Percentiles rank a stretch among this genome's conserved stretches.
Conservation (phyloP, 1,284 basidiomycete species). For the Austroboletus niveus region DNA sequence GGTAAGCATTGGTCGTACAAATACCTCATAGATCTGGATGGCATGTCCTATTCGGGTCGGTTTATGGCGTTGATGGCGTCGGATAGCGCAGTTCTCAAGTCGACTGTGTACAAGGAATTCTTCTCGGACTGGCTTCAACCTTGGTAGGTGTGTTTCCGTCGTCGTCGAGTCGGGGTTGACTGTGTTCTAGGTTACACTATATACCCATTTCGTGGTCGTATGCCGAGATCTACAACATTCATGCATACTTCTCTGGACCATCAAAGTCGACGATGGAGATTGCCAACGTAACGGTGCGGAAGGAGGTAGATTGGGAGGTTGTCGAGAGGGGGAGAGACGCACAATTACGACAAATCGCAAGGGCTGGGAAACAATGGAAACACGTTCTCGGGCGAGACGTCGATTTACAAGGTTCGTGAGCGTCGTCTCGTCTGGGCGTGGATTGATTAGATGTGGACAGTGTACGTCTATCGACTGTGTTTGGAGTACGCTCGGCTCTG, state of each 20-base stretch:
- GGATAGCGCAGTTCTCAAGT: constrained; percentile 87
- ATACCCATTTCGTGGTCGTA: constrained; percentile 87
- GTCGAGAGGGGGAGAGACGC: constrained; percentile 65
- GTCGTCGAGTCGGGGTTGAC: not conserved
- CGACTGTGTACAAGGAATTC: constrained; percentile 88
- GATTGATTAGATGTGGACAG: constrained; percentile 35
- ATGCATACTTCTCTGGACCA: constrained; percentile 86
- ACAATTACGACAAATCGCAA: constrained; percentile 76
- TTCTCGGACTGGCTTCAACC: constrained; percentile 84
- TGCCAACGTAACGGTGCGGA: constrained; percentile 39
- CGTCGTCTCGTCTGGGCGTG: not conserved
- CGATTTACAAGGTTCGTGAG: constrained; percentile 81
- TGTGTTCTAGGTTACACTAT: constrained; percentile 76
- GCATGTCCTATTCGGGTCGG: constrained; percentile 91
- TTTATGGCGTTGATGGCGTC: constrained; percentile 86
- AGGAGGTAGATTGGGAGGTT: constrained; percentile 29
- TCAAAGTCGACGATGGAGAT: constrained; percentile 57
- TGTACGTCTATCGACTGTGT: constrained; percentile 85
- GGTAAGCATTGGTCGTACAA: constrained; percentile 92
- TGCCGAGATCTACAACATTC: constrained; percentile 88
- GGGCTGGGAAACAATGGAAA: constrained; percentile 89
- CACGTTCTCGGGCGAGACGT: constrained; percentile 73
- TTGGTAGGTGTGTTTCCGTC: constrained; percentile 50
- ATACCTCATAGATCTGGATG: constrained; percentile 89
- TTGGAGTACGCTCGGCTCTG: constrained; percentile 87